Percentiles rank a stretch among this genome's conserved stretches.
These are phyloP conservation scores for Alternaria infectoria DNA, from an alignment of 2,329 filamentous ascomycete species.

Conservation along the genomic window DNA sequence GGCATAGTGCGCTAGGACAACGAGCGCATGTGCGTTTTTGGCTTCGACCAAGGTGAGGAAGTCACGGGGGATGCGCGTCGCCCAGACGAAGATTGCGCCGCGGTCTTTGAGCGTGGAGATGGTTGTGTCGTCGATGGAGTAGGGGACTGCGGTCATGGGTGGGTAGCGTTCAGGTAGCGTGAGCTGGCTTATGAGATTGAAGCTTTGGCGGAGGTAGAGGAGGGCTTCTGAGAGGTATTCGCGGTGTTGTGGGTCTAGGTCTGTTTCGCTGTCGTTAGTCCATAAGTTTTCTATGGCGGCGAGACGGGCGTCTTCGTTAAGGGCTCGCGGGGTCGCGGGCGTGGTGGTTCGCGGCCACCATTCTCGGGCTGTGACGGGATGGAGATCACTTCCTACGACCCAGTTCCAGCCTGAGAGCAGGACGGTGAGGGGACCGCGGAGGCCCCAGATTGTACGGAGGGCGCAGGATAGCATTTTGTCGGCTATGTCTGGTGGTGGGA, in stretches of 20 bases:
- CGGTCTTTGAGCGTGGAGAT: constrained; percentile 39
- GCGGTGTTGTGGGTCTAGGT: constrained; percentile 18
- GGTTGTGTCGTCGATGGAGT: constrained; percentile 35
- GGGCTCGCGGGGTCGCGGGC: constrained; percentile 31
- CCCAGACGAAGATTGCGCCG: constrained; percentile 45
- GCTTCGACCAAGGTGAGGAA: constrained; percentile 39
- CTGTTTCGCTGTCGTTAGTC: constrained; percentile 18
- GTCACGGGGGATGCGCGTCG: constrained; percentile 32
- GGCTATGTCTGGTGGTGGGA: constrained; percentile 27
- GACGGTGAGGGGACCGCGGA: constrained; percentile 40
- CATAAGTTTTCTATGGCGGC: constrained; percentile 33
- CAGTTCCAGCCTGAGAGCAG: constrained; percentile 41
- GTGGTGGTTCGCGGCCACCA: constrained; percentile 42
- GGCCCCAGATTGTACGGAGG: constrained; percentile 35
- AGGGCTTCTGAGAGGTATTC: constrained; percentile 33
- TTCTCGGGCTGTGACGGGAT: constrained; percentile 32
- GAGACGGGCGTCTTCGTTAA: constrained; percentile 38
- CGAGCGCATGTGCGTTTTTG: constrained; percentile 41
- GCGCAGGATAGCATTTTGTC: constrained; percentile 37
- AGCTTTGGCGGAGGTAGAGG: constrained; percentile 35
- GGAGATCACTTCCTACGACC: constrained; percentile 36
- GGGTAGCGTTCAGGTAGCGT: constrained; percentile 32
- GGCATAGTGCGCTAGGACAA: constrained; percentile 49
- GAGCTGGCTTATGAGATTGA: constrained; percentile 39
- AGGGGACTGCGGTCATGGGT: constrained; percentile 36